Percentiles rank a stretch among this genome's conserved stretches.
phyloP scores from a whole-genome alignment of 2,329 filamentous ascomycete genomes.

The Penicillium italicum region DNA sequence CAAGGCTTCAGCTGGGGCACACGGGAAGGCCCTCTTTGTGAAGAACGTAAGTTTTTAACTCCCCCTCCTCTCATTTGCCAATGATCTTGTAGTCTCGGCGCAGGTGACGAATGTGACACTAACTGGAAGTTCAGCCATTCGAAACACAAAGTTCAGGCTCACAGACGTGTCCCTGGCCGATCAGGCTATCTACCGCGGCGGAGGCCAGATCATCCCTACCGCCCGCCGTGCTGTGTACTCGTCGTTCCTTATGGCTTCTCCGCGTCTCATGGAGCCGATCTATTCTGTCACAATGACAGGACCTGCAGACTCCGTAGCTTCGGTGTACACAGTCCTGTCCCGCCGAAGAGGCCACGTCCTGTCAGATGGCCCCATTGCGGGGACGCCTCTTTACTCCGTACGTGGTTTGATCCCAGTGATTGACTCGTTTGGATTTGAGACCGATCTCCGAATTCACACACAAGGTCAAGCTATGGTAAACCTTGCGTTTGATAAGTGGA shows the following conservation, averaged over 20 bases:
- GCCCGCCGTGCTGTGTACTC: slow-evolving; percentile 89
- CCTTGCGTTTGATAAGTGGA: slow-evolving; percentile 94
- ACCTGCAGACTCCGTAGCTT: slow-evolving; percentile 80
- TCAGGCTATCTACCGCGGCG: slow-evolving; percentile 91
- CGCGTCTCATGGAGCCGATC: slow-evolving; percentile 92
- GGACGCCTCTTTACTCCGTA: slow-evolving; percentile 89
- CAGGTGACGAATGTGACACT: slow-evolving; percentile 10
- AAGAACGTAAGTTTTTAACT: slow-evolving; percentile 72
- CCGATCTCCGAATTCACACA: slow-evolving; percentile 91
- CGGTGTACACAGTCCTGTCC: slow-evolving; percentile 87
- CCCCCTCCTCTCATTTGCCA: slow-evolving; percentile 20
- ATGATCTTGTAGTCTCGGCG: background rate
- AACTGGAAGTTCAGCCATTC: slow-evolving; percentile 63
- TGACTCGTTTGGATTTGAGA: slow-evolving; percentile 97
- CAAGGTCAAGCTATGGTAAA: slow-evolving; percentile 88
- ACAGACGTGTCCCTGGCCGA: slow-evolving; percentile 83
- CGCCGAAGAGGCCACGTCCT: slow-evolving; percentile 87
- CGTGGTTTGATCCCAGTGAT: slow-evolving; percentile 91
- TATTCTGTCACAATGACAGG: slow-evolving; percentile 92
- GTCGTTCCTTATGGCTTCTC: slow-evolving; percentile 94
- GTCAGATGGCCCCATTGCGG: slow-evolving; percentile 88
- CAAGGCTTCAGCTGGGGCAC: slow-evolving; percentile 98
- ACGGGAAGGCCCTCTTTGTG: slow-evolving; percentile 89
- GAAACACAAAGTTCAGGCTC: slow-evolving; percentile 95
- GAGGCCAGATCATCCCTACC: slow-evolving; percentile 96